Evolutionary conservation across 257 asterid genomes (phyloP), one percentile per base, ranked within the genome.

Genomic region (Linaria vulgaris): DNA sequence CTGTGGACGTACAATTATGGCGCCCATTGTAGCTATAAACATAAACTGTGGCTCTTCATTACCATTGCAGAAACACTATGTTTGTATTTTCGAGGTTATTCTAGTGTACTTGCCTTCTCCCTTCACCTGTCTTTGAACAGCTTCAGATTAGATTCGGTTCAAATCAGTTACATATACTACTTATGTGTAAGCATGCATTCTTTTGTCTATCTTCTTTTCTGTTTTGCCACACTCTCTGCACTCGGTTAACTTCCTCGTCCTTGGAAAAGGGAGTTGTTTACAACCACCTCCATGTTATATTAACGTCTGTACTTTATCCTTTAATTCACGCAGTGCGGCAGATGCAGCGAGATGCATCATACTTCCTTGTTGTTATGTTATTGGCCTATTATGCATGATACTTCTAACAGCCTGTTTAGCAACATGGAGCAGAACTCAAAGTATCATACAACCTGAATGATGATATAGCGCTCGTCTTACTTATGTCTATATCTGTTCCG

Each of bases 391-490:
- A 11, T 1, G 37, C 38, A 7, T 43, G 54, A 51, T 62, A 41
- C 69, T 38, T 46, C 64, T 24, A 27, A 69, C 62, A 70, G 68
- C 54, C 55, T 56, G 31, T 45, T 46, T 59, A 58, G 64, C 37
- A 46, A 64, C 65, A 54, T 37, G 37, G 59, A 54, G 51, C 21
- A 22, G 65, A 21, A 47, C 23, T 55, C 0, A 12, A 2, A 3
- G 21, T 30, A 41, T 41, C n/a, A 20, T 30, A 59, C 25, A 22
- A 11, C 43, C 7, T 71, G 63, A 51, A 39, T 25, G 30, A 53
- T 37, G 17, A 56, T 50, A 16, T 11, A 21, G 66, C 27, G 25
- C 51, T 49, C 57, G 50, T 49, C 55, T 48, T 45, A 7, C 8
- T 27, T 44, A 50, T 27, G 16, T 34, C 20, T 34, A 2, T 27